These are phyloP conservation scores for Fusarium torreyae DNA, from an alignment of 2,329 filamentous ascomycete genomes.

Conservation along the genomic window DNA sequence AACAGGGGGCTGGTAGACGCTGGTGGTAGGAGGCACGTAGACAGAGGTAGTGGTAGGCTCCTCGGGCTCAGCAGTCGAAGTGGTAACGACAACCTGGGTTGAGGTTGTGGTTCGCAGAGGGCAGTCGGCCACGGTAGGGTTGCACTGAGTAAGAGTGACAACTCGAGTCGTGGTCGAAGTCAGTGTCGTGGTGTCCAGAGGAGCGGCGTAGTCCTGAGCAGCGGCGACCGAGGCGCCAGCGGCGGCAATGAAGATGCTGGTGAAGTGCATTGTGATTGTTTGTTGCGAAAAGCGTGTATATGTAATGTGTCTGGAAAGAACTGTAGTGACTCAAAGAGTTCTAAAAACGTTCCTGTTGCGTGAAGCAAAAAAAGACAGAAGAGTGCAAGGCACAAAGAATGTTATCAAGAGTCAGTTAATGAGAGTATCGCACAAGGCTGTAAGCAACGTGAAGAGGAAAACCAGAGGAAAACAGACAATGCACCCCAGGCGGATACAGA, in stretches of 20 bases:
- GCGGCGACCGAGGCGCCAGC: constrained; percentile 59
- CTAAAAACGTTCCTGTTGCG: constrained; percentile 27
- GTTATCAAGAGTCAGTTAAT: constrained; percentile 34
- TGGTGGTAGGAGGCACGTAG: constrained; percentile 47
- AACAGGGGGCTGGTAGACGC: constrained; percentile 45
- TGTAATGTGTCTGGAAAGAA: constrained; percentile 27
- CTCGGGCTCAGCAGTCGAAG: constrained; percentile 44
- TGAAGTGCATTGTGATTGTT: constrained; percentile 62
- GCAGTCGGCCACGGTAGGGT: constrained; percentile 51
- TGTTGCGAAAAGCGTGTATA: constrained; percentile 19
- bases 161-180: constrained; percentile 63
- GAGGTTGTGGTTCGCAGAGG: constrained; percentile 46
- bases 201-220: constrained; percentile 42
- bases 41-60: constrained; percentile 37
- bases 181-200: constrained; percentile 54
- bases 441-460: constrained; percentile 31
- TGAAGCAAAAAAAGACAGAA: constrained; percentile 35
- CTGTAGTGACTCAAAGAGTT: constrained; percentile 25
- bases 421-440: constrained; percentile 42
- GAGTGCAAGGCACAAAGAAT: constrained; percentile 42
- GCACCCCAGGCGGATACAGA: constrained; percentile 32
- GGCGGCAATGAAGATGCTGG: constrained; percentile 60
- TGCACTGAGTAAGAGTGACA: constrained; percentile 65
- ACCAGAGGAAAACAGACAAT: constrained; percentile 21
- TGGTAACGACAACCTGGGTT: constrained; percentile 42